Evolutionary conservation across 176 grass and related monocot species (phyloP).

Genomic region (Thalia dealbata): DNA sequence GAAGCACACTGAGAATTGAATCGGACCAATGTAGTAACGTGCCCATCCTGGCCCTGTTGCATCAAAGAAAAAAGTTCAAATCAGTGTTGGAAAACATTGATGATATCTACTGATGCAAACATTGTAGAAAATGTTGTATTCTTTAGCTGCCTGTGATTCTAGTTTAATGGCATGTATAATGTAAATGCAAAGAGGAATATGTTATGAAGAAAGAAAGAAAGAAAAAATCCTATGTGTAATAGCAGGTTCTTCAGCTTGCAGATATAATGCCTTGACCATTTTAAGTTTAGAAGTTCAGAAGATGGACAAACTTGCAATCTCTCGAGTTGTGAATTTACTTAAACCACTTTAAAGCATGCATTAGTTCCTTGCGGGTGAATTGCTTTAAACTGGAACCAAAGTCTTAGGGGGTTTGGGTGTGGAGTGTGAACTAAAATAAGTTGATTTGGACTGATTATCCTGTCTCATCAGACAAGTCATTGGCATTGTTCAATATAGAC

Average conservation of each 20-base stretch:
- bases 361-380: background rate
- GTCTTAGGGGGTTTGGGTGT: background rate
- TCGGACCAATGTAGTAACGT: slow-evolving; percentile 66
- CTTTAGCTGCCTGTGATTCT: no score
- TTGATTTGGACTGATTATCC: no score
- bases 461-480: no score
- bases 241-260: background rate
- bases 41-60: slow-evolving; percentile 55
- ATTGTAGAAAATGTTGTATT: no score
- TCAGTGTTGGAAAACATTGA: no score
- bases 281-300: background rate
- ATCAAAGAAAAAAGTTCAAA: background rate
- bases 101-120: no score
- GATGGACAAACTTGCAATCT: background rate
- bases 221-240: no score
- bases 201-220: background rate
- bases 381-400: background rate
- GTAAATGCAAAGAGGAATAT: background rate
- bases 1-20: slow-evolving; percentile 83
- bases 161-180: background rate
- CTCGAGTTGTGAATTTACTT: no score
- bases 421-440: background rate
- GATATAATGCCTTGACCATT: background rate
- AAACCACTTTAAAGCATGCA: no score
- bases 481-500: no score